These are phyloP conservation scores for Debaryomyces maramus DNA, from an alignment of 805 yeast species.

Conservation along the genomic window DNA sequence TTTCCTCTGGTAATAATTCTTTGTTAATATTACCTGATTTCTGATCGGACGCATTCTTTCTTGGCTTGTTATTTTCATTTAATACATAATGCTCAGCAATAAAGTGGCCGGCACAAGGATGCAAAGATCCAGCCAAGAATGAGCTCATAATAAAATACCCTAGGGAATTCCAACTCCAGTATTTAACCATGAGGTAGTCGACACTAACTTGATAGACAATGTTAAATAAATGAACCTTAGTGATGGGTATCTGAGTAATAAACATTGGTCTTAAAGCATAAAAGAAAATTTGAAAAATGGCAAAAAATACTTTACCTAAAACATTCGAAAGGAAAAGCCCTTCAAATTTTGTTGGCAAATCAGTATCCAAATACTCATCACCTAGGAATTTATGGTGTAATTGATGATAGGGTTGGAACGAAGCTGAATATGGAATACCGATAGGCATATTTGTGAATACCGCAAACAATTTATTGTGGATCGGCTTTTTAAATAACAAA, in stretches of 20 bases:
- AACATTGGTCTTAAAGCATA: slow-evolving; percentile 91
- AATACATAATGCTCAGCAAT: slow-evolving; percentile 91
- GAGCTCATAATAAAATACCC: slow-evolving; percentile 72
- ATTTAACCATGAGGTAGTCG: slow-evolving; percentile 56
- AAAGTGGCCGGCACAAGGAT: slow-evolving; percentile 94
- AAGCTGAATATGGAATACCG: slow-evolving; percentile 88
- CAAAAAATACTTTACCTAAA: slow-evolving; percentile 86
- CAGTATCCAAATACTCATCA: slow-evolving; percentile 80
- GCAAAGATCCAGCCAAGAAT: slow-evolving; percentile 86
- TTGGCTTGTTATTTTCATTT: slow-evolving; percentile 50
- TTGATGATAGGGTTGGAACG: slow-evolving; percentile 87
- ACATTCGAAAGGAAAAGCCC: slow-evolving; percentile 72
- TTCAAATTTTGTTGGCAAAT: slow-evolving; percentile 79
- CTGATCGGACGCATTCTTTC: slow-evolving; percentile 35
- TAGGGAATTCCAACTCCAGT: slow-evolving; percentile 65
- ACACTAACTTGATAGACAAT: slow-evolving; percentile 57
- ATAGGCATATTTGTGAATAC: slow-evolving; percentile 81
- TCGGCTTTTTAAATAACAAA: slow-evolving; percentile 74
- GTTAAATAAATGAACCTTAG: slow-evolving; percentile 72
- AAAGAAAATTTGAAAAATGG: slow-evolving; percentile 83
- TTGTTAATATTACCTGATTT: slow-evolving; percentile 25
- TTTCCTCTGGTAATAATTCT: slow-evolving; percentile 60
- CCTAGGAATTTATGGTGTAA: slow-evolving; percentile 90
- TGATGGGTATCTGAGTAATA: slow-evolving; percentile 70
- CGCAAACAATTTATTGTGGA: slow-evolving; percentile 74